phyloP scores from a whole-genome alignment of 169 alveolate genomes.

The Eimeria nieschulzi region DNA sequence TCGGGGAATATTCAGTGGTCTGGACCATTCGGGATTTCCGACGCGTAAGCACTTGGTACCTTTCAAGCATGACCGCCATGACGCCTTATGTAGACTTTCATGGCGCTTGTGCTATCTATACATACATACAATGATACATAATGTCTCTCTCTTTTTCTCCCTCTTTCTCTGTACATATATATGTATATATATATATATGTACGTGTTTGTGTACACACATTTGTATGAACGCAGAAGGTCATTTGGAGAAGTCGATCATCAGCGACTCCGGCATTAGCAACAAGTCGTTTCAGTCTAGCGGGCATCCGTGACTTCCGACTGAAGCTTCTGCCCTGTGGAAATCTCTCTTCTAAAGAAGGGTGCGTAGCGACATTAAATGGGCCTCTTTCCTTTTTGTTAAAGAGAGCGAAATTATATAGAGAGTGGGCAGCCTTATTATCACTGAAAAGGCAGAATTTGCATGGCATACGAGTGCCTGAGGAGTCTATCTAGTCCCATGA shows the following conservation, averaged over 20 bases:
- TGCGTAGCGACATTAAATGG: not conserved
- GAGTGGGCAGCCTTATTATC: no score
- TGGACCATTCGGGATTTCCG: constrained; percentile 65
- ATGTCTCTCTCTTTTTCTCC: not conserved
- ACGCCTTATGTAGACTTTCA: not conserved
- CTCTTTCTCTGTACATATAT: not conserved
- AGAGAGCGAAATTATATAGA: no score
- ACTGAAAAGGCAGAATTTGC: no score
- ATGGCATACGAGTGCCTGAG: no score
- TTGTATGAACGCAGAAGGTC: not conserved
- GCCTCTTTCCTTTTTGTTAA: not conserved
- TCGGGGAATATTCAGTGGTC: constrained; percentile 26
- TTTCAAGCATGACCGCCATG: not conserved
- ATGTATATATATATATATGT: no score
- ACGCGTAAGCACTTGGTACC: not conserved
- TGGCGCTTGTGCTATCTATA: not conserved
- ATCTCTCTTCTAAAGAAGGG: not conserved
- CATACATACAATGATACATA: not conserved
- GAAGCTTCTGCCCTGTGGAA: not conserved
- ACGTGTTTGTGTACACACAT: not conserved
- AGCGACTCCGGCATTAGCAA: not conserved
- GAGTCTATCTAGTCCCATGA: no score
- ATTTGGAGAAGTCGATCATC: not conserved
- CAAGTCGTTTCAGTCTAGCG: not conserved
- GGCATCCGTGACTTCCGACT: constrained; percentile 20